Base-by-base conservation (phyloP, 768 basidiomycete genomes). In the Suillus lakei region DNA sequence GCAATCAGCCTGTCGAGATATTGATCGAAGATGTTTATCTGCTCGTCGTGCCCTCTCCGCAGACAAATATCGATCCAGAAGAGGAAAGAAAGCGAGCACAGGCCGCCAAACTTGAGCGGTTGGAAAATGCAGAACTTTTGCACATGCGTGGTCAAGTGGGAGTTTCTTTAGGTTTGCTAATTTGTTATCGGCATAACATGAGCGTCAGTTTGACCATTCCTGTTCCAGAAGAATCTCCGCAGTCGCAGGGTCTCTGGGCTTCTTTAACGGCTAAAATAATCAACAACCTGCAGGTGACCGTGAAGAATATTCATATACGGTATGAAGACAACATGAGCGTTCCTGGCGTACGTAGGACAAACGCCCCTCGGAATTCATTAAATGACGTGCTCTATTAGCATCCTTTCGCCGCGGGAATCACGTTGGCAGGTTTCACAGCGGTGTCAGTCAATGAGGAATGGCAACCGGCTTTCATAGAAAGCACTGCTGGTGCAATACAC, bases 271-370 rank as follows among this genome's bases (percentile, higher is more conserved):
- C 91, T 53, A 98, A 97, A 74, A 86, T 99, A 64, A 88, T 99
- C 68, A 97, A 99, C 79, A 99, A 99, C 73, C 77, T 99, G 30
- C 98, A 99, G 80, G 88, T 99, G 30, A 96, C 95, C 15, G 88
- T 99, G 66, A 94, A 91, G 79, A 97, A 98, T 71, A 94, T 99
- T 51, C 98, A 99, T 75, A 79, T 99, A 54, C 91, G 98, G 61
- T 99, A 98, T 72, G 98, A 99, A 78, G 98, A 99, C 80, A 91
- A 90, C 59, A 76, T 95, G 70, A 98, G 95, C 70, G 95, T 96
- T 32, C 96, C 96, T 36, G 94, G 92, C 34, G 96, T 96, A 77
- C 72, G 91, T 80, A 32, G 41, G 4, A 58, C 28, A 30, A 18
- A 26, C 30, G n/a, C 30, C 26, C n/a, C 12, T 68, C 43, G 5